A percentile compares a stretch with the other conserved stretches of the same genome.
phyloP scores from a whole-genome alignment of 1,284 basidiomycete genomes.

The Moesziomyces sp. region DNA sequence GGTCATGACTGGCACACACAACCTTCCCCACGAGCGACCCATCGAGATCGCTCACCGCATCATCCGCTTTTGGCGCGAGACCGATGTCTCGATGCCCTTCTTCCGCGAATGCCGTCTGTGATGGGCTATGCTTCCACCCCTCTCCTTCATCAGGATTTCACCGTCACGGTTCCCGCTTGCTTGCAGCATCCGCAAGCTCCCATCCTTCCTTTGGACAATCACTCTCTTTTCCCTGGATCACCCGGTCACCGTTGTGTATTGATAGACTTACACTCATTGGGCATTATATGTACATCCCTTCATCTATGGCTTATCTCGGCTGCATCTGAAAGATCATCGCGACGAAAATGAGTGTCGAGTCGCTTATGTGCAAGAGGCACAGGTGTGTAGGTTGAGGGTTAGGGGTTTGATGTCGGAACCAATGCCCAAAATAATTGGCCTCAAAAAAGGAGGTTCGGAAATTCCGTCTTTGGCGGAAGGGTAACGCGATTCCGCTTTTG shows the following conservation, averaged over 20 bases:
- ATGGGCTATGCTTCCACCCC: not conserved
- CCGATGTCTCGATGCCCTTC: constrained; percentile 27
- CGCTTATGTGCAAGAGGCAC: too few relatives aligned
- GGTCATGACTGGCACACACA: constrained; percentile 46
- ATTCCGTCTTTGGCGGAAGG: not conserved
- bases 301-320: too few relatives aligned
- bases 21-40: constrained; percentile 41
- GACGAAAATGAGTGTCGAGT: too few relatives aligned
- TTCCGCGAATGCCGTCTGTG: constrained; percentile 44
- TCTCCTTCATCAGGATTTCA: constrained; percentile 4
- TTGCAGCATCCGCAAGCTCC: not conserved
- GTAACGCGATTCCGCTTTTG: not conserved
- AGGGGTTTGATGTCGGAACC: too few relatives aligned
- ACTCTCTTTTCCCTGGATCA: not conserved
- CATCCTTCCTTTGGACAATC: constrained; percentile 1
- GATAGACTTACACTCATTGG: not conserved
- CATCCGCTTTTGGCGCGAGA: constrained; percentile 45
- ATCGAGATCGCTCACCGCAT: constrained; percentile 42
- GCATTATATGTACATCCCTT: not conserved
- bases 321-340: too few relatives aligned
- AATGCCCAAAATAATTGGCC: not conserved
- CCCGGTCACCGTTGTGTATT: not conserved
- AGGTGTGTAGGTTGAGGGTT: not conserved
- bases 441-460: not conserved
- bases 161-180: not conserved